Conservation (phyloP, 1,139 yeast species). For the Pneumocystis wakefieldiae region DNA sequence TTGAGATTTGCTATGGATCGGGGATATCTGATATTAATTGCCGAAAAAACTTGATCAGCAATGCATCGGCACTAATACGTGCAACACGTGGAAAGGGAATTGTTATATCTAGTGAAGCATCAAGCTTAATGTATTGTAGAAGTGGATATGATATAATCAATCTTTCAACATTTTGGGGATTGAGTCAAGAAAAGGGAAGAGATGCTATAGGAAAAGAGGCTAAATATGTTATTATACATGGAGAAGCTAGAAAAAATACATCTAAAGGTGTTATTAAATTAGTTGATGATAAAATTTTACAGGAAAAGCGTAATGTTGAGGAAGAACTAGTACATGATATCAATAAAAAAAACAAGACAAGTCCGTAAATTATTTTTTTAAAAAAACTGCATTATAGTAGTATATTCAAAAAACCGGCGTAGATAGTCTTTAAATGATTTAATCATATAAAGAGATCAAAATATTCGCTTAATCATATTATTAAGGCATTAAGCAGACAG, state of each 20-base stretch:
- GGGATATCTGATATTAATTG: conserved; percentile 31
- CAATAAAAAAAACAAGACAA: background rate
- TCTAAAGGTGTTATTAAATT: conserved; percentile 26
- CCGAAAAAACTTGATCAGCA: conserved; percentile 51
- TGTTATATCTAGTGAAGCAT: conserved; percentile 64
- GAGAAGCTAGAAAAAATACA: conserved; percentile 53
- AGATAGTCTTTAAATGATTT: no score
- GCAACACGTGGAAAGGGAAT: conserved; percentile 72
- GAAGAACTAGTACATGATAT: background rate
- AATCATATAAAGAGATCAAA: no score
- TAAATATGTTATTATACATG: conserved; percentile 49
- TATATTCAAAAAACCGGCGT: no score
- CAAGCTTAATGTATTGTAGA: conserved; percentile 42
- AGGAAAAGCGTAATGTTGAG: background rate
- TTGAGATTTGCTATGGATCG: conserved; percentile 61
- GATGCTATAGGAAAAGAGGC: conserved; percentile 47
- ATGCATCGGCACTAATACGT: conserved; percentile 61
- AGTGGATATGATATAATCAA: conserved; percentile 55
- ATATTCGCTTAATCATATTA: no score
- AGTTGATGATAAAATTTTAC: conserved; percentile 1
- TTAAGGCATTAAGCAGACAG: no score
- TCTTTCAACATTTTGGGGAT: conserved; percentile 53
- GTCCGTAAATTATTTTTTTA: background rate
- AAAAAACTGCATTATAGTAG: background rate
- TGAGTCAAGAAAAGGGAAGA: conserved; percentile 46